Base-by-base conservation (phyloP, 306 rosid species). In the Trichosanthes cucumerina region DNA sequence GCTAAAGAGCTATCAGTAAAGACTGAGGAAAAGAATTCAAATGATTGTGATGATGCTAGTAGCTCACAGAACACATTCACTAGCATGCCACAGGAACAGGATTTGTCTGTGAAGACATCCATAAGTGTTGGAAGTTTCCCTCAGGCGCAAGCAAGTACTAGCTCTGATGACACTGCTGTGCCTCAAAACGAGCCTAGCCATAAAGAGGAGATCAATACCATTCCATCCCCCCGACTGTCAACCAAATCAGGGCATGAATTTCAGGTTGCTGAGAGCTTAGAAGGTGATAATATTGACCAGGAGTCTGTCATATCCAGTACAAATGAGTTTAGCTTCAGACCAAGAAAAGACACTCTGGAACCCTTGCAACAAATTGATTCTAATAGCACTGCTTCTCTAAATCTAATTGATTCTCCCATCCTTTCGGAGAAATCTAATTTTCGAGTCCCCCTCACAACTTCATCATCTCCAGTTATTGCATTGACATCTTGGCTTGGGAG, bases 41-140 rank as follows among this genome's bases (percentile, higher is more conserved):
- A 87, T 66, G 93, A 96, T 77, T 82, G 83, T 83, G 99, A 96
- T 81, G 99, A 96, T 81, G 84, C 89, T 33, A 82, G 88, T 84
- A 96, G 98, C 83, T 96, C 97, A 57, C 97, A 92, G 18, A 91
- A 92, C 83, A 92, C 98, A 71, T 92, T 91, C 82, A 86, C 97
- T 68, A 93, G 97, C 87, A 75, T 96, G 85, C 97, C 99, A 65
- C 89, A 80, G 79, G 94, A 93, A 64, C 97, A 86, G 73, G 98
- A 90, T 72, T 94, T 86, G 84, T 91, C 98, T 72, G 85, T 58
- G 68, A 91, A 91, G 89, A 92, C 95, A 79, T 91, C 99, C 80
- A 90, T 96, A 53, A 93, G 90, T 85, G 91, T 88, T 78, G 98
- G 97, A 81, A 96, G 99, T 91, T 91, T 96, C 88, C 96, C 96